Conservation (phyloP, 169 alveolate species). For the Amoebophrya sp. region DNA sequence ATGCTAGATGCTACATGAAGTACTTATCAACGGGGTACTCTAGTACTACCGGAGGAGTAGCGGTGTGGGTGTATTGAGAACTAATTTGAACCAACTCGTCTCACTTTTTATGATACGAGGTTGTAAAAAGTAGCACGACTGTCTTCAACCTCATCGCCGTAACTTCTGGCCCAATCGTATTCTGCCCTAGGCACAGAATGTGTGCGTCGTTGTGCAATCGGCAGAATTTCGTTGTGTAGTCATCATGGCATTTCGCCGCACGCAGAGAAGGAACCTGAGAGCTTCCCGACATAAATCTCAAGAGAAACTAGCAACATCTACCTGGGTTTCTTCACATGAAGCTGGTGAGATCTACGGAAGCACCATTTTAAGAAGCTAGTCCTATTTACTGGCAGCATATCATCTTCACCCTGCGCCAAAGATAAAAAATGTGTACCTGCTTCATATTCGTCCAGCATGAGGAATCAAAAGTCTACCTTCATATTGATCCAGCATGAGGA, state of each 20-base stretch:
- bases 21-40: too few species aligned
- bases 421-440: not conserved
- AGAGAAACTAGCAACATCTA: not conserved
- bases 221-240: not conserved
- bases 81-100: too few species aligned
- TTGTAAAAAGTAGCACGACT: too few species aligned
- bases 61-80: too few species aligned
- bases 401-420: not conserved
- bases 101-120: too few species aligned
- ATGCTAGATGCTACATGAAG: too few species aligned
- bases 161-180: too few species aligned
- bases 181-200: not conserved
- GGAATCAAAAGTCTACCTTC: not conserved
- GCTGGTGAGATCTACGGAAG: not conserved
- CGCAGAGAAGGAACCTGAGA: too few species aligned
- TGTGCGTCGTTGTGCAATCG: not conserved
- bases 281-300: not conserved
- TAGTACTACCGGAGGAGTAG: too few species aligned
- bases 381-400: not conserved
- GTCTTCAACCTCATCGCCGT: too few species aligned
- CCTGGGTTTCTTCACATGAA: not conserved
- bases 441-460: not conserved
- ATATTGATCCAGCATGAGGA: not conserved
- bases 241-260: not conserved
- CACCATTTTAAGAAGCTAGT: not conserved